Base-by-base conservation (phyloP, 2,329 filamentous ascomycete genomes). In the Scedosporium dehoogii region DNA sequence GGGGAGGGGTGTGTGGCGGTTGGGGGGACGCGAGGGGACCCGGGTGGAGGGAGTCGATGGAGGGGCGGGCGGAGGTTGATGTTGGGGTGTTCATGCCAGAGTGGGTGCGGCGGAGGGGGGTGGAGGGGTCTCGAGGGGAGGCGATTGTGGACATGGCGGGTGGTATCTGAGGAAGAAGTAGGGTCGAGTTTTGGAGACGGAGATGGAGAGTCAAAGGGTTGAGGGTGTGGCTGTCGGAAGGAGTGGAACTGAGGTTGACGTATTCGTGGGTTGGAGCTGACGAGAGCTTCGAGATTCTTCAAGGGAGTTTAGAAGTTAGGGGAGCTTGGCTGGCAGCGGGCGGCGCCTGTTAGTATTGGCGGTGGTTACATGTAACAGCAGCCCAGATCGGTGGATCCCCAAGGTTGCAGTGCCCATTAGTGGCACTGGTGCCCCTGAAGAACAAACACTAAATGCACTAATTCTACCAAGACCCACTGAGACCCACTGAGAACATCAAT, bases 141-240 rank as follows among this genome's bases (percentile, higher is more conserved):
- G 85, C 84, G 65, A 88, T 88, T 51, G 85, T 86, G 7, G 85
- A 86, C 85, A 88, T 88, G 66, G 65, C 69, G 61, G 33, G 25
- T 14, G 48, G n/a, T 18, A 23, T 41, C 6, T 27, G 55, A 33
- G 16, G 2, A 9, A 33, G 10, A 25, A 23, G n/a, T n/a, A n/a
- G n/a, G n/a, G 41, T 14, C 6, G 29, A 16, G 44, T 14, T 18
- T 41, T 12, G 55, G 44, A 16, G 58, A 21, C 16, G 3, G 55
- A 25, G 6, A 51, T 4, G 27, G 21, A n/a, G 53, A 41, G 27
- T 38, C 2, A 12, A 16, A 16, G 18, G 12, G 3, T 46, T 23
- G 23, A n/a, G 51, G 46, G 27, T 60, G 44, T n/a, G 21, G 41
- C 5, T 46, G 46, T 25, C 25, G 21, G 46, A 55, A 42, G 21